phyloP scores from a whole-genome alignment of 2,329 filamentous ascomycete genomes.

The Aspergillus sp. region DNA sequence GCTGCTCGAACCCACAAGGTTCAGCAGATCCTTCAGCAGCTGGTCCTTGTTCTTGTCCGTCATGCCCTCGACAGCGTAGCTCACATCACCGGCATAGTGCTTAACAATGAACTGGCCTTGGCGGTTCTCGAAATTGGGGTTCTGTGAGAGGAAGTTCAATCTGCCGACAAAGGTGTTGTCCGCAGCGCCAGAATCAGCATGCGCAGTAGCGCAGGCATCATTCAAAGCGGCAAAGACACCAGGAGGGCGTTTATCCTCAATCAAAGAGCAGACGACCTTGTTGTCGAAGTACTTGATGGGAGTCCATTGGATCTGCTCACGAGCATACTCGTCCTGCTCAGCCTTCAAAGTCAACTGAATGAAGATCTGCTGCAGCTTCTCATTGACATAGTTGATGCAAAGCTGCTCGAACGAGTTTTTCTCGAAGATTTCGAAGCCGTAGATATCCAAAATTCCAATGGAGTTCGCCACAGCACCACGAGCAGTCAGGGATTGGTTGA shows the following conservation, averaged over 20 bases:
- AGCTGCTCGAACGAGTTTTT: constrained; percentile 99
- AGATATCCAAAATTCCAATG: constrained; percentile 97
- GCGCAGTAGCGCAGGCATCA: constrained; percentile 96
- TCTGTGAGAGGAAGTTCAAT: constrained; percentile 80
- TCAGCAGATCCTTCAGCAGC: constrained; percentile 87
- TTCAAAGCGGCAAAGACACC: constrained; percentile 95
- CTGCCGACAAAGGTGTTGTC: constrained; percentile 95
- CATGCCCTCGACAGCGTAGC: constrained; percentile 91
- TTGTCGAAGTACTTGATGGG: constrained; percentile 99
- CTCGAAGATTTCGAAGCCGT: constrained; percentile 98
- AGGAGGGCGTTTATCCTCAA: constrained; percentile 84
- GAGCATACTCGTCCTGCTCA: constrained; percentile 94
- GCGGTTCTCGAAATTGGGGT: constrained; percentile 84
- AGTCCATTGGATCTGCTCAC: constrained; percentile 97
- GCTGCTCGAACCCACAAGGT: constrained; percentile 76
- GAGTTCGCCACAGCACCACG: constrained; percentile 73
- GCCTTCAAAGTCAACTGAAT: constrained; percentile 95
- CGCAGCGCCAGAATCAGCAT: constrained; percentile 89
- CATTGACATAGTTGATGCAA: constrained; percentile 99
- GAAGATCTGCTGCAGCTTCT: constrained; percentile 98
- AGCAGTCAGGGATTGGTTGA: constrained; percentile 84
- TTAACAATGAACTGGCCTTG: constrained; percentile 98
- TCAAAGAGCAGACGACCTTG: constrained; percentile 96
- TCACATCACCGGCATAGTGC: constrained; percentile 96
- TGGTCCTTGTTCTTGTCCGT: constrained; percentile 99